Conservation (phyloP, 1,284 basidiomycete genomes). For the Stygiomarasmius scandens region DNA sequence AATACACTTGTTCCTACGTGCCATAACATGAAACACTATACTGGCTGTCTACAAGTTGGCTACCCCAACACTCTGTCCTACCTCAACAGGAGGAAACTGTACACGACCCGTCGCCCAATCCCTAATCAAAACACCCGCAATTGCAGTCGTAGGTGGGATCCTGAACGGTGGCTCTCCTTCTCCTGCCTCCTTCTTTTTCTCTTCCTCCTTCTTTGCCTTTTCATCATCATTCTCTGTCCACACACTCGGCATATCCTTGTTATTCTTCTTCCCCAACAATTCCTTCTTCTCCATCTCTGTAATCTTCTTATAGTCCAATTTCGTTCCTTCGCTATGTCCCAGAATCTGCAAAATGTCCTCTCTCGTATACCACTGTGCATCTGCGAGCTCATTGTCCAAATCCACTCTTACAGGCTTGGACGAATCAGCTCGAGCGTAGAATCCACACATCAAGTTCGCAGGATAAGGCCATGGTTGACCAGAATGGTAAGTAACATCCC, state of each 20-base stretch:
- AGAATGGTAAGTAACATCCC: slow-evolving; percentile 86
- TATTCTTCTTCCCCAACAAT: slow-evolving; percentile 19
- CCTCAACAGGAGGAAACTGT: slow-evolving; percentile 25
- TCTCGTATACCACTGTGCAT: slow-evolving; percentile 88
- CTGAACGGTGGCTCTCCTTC: slow-evolving; percentile 54
- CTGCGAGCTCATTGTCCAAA: slow-evolving; percentile 97
- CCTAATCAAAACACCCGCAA: slow-evolving; percentile 69
- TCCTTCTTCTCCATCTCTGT: slow-evolving; percentile 36
- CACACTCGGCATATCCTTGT: slow-evolving; percentile 21
- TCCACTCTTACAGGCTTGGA: slow-evolving; percentile 79
- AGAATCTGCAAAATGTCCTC: slow-evolving; percentile 58
- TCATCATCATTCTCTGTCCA: slow-evolving; percentile 10
- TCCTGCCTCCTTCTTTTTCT: slow-evolving; percentile 18
- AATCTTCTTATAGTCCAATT: slow-evolving; percentile 65
- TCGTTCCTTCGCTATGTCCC: slow-evolving; percentile 62
- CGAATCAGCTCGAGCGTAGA: slow-evolving; percentile 79
- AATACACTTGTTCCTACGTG: no score
- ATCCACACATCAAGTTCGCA: slow-evolving; percentile 90
- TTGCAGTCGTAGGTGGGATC: slow-evolving; percentile 67
- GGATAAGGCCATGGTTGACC: slow-evolving; percentile 89
- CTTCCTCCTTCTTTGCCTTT: neutral
- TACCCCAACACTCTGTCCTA: no score
- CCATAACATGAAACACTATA: no score
- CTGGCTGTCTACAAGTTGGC: no score
- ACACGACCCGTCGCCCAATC: slow-evolving; percentile 62